Base-by-base conservation (phyloP, 148 eudicot genomes). In the Cornus florida region DNA sequence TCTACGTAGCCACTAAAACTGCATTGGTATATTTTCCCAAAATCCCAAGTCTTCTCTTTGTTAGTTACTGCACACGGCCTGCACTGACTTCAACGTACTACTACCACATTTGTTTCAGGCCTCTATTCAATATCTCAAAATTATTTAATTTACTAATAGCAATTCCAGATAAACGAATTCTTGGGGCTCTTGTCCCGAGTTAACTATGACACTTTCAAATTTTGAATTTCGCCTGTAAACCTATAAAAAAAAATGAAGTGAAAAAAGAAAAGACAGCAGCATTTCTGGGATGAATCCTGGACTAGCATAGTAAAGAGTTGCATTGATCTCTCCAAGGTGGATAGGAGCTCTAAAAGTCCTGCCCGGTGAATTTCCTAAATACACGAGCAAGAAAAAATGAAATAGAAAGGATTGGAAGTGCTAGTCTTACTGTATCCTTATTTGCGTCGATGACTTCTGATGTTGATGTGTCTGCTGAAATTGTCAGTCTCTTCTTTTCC, bases 371-470 rank as follows among this genome's bases (percentile, higher is more conserved):
- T 16, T 53, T 12, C 59, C 19, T 2, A 53, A 23, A 31, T 14
- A 10, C 16, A 33, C 2, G 9, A 53, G 67, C 14, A 6, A 6
- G 31, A 79, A 22, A 56, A 38, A 77, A 66, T 70, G 31, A 77
- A 74, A 43, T 2, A 62, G 23, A 19, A n/a, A 13, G 19, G 57
- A 57, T 11, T 11, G 35, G 38, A 75, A 75, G 35, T n/a, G 10
- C 35, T 20, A 8, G 22, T 38, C 82, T 67, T 86, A 88, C 90
- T 78, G 71, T 56, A 69, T 86, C 72, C 70, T 59, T 75, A 80
- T 75, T 81, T 77, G 48, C 82, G 71, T 83, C 70, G 71, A 83
- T 74, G 53, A 88, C 75, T 76, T 82, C 85, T 60, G 90, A 88
- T 75, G 75, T 76, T 79, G 88, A 82, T 43, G 77, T 69, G 78